Evolutionary conservation across 2,329 filamentous ascomycete genomes (phyloP).

Genomic region (Fusarium sp.): DNA sequence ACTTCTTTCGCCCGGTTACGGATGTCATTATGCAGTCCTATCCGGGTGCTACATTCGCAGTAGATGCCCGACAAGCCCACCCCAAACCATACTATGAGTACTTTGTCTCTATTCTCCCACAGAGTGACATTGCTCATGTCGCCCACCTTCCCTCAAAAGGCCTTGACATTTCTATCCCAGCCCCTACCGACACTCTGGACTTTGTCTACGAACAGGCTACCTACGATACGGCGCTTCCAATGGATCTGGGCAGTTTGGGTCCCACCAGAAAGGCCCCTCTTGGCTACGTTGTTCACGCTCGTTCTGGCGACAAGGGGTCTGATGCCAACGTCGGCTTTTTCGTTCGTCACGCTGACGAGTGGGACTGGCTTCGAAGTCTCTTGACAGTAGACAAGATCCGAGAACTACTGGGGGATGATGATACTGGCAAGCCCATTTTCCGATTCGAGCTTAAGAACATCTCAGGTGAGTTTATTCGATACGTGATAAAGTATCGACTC

Average conservation of each 20-base stretch:
- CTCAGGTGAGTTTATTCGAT: neutral
- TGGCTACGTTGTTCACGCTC: conserved; percentile 44
- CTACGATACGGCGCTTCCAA: conserved; percentile 26
- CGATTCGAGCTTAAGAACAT: conserved; percentile 56
- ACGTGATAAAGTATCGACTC: neutral
- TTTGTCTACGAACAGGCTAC: conserved; percentile 32
- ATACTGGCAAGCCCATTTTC: conserved; percentile 52
- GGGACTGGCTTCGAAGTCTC: conserved; percentile 56
- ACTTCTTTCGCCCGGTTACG: conserved; percentile 38
- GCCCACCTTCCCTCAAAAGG: conserved; percentile 25
- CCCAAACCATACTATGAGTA: conserved; percentile 42
- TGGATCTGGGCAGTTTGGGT: conserved; percentile 30
- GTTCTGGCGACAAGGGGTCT: conserved; percentile 54
- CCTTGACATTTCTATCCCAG: conserved; percentile 25
- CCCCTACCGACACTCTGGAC: conserved; percentile 8
- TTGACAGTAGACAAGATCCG: conserved; percentile 53
- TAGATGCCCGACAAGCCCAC: conserved; percentile 53
- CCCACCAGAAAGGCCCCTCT: conserved; percentile 43
- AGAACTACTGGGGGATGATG: conserved; percentile 51
- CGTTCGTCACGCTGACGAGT: conserved; percentile 56
- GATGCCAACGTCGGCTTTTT: conserved; percentile 59
- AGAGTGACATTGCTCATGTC: conserved; percentile 32
- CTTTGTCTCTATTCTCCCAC: conserved; percentile 43
- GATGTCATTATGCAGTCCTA: conserved; percentile 52
- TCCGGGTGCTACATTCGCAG: conserved; percentile 55